A percentile compares a stretch with the other conserved stretches of the same genome.
These are phyloP conservation scores for Ceratocystis ficicola DNA, from an alignment of 2,329 filamentous ascomycete genomes.

Conservation along the genomic window DNA sequence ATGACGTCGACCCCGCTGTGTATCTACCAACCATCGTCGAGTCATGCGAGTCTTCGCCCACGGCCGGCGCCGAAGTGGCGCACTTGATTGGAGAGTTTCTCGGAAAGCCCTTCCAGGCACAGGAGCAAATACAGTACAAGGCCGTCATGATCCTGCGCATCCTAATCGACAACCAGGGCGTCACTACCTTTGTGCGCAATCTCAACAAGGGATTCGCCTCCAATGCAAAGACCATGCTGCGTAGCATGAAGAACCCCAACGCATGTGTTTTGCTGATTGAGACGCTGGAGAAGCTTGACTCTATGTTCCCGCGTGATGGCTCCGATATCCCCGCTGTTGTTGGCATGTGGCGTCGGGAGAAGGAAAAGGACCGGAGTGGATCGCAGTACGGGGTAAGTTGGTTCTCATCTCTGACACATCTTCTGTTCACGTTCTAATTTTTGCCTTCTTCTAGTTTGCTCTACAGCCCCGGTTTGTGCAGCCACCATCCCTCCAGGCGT, in stretches of 20 bases:
- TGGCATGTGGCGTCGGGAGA: constrained; percentile 84
- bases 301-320: constrained; percentile 13
- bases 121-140: constrained; percentile 77
- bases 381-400: constrained; percentile 36
- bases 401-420: neutral
- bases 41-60: constrained; percentile 79
- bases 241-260: constrained; percentile 55
- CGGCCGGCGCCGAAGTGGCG: constrained; percentile 71
- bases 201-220: constrained; percentile 74
- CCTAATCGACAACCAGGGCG: constrained; percentile 77
- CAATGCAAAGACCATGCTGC: constrained; percentile 61
- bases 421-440: neutral
- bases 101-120: constrained; percentile 53
- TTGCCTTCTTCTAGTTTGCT: neutral
- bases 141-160: constrained; percentile 92
- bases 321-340: constrained; percentile 30
- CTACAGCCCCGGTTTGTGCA: constrained; percentile 6
- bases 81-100: constrained; percentile 72
- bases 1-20: constrained; percentile 60
- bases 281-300: constrained; percentile 67
- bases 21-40: constrained; percentile 91
- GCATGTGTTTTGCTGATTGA: constrained; percentile 81
- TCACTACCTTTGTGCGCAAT: constrained; percentile 73
- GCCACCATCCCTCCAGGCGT: neutral
- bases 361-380: constrained; percentile 48